Conservation (phyloP, 1,284 basidiomycete genomes). For the Cystobasidium slooffiae region DNA sequence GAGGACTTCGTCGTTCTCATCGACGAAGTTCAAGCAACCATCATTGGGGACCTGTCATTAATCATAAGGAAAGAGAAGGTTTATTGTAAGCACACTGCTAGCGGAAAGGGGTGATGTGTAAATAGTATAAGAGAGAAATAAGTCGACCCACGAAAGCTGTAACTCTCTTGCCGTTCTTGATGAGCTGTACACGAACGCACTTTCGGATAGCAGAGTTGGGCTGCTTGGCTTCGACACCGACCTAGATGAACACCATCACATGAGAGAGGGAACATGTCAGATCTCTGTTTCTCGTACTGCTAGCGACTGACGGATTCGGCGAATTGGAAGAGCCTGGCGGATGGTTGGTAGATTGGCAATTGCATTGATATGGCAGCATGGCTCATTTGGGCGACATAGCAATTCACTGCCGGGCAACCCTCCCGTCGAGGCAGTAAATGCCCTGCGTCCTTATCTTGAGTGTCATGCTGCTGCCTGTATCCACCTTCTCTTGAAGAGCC, state of each 20-base stretch:
- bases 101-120: background rate
- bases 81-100: background rate
- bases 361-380: no score
- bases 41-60: constrained; percentile 68
- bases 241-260: constrained; percentile 42
- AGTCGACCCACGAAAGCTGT: constrained; percentile 72
- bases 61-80: constrained; percentile 26
- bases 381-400: no score
- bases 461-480: no score
- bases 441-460: no score
- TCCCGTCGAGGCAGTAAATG: no score
- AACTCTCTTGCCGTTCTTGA: constrained; percentile 99
- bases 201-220: constrained; percentile 99
- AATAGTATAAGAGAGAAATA: background rate
- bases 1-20: constrained; percentile 98
- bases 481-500: no score
- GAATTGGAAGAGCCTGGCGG: no score
- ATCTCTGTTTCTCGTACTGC: background rate
- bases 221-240: constrained; percentile 82
- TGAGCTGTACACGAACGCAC: constrained; percentile 99
- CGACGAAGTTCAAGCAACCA: constrained; percentile 96
- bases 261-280: background rate
- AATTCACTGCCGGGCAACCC: no score
- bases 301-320: background rate
- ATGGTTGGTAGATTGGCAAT: no score